Conservation (phyloP, 73 alveolate species). For the Breviolum minutum region DNA sequence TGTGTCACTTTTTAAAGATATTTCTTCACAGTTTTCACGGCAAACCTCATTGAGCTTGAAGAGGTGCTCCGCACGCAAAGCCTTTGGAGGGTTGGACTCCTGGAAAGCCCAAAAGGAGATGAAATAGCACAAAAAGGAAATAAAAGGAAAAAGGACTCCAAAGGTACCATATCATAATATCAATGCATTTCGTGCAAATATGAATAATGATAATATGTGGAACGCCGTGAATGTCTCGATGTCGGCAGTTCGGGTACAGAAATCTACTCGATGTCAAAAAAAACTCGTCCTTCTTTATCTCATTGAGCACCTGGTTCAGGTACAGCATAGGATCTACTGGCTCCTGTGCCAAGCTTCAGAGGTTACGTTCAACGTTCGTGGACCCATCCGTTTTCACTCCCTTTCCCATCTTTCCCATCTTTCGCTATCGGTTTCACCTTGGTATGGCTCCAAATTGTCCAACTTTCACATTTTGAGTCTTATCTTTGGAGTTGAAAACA, state of each 20-base stretch:
- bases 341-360: neutral
- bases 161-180: neutral
- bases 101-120: neutral
- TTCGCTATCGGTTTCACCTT: neutral
- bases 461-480: neutral
- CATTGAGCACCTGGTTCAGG: conserved; percentile 85
- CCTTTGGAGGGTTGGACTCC: conserved; percentile 92
- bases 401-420: neutral
- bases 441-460: neutral
- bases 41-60: conserved; percentile 90
- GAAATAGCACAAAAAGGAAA: neutral
- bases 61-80: conserved; percentile 88
- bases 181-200: neutral
- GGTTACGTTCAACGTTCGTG: neutral
- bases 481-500: neutral
- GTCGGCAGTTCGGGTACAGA: neutral
- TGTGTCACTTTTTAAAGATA: too few relatives aligned
- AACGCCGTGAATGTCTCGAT: too few relatives aligned
- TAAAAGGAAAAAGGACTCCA: neutral
- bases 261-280: too few relatives aligned
- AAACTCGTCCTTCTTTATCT: conserved; percentile 35
- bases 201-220: too few relatives aligned
- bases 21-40: too few relatives aligned
- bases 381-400: neutral
- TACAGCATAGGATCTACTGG: conserved; percentile 91